Conservation (phyloP, 202 grass and related monocot species). For the Alloteropsis angusta region DNA sequence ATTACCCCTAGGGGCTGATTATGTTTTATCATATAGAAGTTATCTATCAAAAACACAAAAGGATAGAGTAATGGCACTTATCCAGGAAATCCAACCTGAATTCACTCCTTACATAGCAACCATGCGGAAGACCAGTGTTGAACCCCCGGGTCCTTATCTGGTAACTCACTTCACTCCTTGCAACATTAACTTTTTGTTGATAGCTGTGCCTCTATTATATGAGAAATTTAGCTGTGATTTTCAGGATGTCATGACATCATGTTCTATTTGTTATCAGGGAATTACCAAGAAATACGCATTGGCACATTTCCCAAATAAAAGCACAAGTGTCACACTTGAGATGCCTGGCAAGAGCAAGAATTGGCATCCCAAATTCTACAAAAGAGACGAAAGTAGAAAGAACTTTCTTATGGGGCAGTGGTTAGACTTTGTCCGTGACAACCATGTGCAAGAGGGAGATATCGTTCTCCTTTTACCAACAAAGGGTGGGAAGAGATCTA, state of each 20-base stretch:
- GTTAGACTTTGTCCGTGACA: conserved; percentile 43
- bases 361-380: conserved; percentile 35
- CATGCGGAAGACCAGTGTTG: conserved; percentile 26
- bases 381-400: neutral
- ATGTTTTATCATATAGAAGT: conserved; percentile 13
- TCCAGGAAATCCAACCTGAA: conserved; percentile 23
- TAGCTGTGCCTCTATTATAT: neutral
- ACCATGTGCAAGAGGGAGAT: conserved; percentile 40
- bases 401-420: conserved; percentile 22
- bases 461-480: conserved; percentile 31
- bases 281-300: conserved; percentile 25
- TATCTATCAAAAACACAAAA: conserved; percentile 16
- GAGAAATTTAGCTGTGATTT: neutral
- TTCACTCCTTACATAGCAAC: conserved; percentile 17
- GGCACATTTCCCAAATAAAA: conserved; percentile 29
- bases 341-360: conserved; percentile 14
- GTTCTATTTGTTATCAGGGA: conserved; percentile 16
- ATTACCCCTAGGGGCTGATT: neutral
- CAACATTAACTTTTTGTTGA: neutral
- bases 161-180: conserved; percentile 9
- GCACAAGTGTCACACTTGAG: conserved; percentile 21
- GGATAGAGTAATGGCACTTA: conserved; percentile 23
- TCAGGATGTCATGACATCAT: neutral
- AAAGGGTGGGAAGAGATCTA: conserved; percentile 7
- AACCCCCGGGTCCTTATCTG: conserved; percentile 3